Percentiles rank a stretch among this genome's conserved stretches.
Evolutionary conservation across 176 grass and related monocot genomes (phyloP).

Genomic region (Triticum urartu): DNA sequence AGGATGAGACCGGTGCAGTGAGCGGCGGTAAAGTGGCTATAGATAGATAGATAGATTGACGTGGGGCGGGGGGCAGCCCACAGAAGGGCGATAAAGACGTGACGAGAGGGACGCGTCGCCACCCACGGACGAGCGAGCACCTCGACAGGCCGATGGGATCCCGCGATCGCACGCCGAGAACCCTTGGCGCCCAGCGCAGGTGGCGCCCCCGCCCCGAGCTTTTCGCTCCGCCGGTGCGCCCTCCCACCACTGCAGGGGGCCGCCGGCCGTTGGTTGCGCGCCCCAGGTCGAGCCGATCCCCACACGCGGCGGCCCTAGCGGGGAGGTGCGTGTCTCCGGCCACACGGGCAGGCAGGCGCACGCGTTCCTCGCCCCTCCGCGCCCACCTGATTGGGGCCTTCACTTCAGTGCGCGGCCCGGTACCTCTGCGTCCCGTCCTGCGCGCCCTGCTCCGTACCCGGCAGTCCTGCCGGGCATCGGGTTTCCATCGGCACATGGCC

Average conservation of each 20-base stretch:
- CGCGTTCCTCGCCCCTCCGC: neutral
- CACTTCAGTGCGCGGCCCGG: neutral
- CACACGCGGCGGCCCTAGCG: neutral
- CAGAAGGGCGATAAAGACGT: constrained; percentile 32
- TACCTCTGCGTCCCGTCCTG: neutral
- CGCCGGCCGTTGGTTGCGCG: neutral
- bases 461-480: neutral
- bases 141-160: neutral
- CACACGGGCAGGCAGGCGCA: constrained; percentile 6
- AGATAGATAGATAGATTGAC: too few relatives aligned
- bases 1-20: neutral
- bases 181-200: neutral
- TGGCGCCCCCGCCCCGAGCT: too few relatives aligned
- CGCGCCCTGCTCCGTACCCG: neutral
- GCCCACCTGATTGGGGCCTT: neutral
- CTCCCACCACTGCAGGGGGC: neutral
- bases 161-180: neutral
- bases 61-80: too few relatives aligned
- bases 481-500: neutral
- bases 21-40: neutral
- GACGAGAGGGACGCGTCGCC: constrained; percentile 9
- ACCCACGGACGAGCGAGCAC: neutral
- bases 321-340: neutral
- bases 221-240: neutral
- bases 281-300: neutral